Evolutionary conservation across 2,329 filamentous ascomycete species (phyloP), one percentile per base, ranked within the genome.

Genomic region (Colletotrichum caudatum): DNA sequence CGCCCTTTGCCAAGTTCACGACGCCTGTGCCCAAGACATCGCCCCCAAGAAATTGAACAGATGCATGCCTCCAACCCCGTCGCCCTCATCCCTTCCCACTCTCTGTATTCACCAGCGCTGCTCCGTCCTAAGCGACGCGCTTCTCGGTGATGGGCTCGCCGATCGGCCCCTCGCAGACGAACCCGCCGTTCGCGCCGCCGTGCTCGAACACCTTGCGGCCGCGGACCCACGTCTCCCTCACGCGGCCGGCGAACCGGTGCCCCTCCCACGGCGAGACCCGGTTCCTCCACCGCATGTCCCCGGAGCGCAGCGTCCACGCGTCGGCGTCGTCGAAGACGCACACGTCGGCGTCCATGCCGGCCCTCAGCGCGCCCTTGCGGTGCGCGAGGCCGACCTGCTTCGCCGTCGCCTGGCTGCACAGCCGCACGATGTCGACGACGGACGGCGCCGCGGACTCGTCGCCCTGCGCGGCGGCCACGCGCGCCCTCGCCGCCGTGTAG

Each of bases 251-350:
- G 77, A 98, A 91, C 41, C 84, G 87, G 81, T 92, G 92, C 26
- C 93, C 93, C 80, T 97, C 92, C 86, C 97, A 98, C 0, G 95
- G 94, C 68, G 92, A 94, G 84, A 94, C 95, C 78, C 94, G 94
- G 82, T 98, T 97, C 81, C 94, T 91, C 88, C 97, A 99, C 75
- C 96, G 88, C 94, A 99, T 97, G 61, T 94, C 94, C 73, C 88
- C 90, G 23, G 88, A 86, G 69, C 89, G 83, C 64, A 97, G 91
- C 33, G 90, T 87, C 87, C 95, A 99, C 75, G 88, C 87, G 29
- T 90, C 90, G n/a, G 87, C 83, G 74, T 97, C 94, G 79, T 98
- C 95, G 79, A 98, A 98, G 20, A 98, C 91, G 76, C 94, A 96
- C 54, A 98, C 87, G 79, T 98, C 95, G 0, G 92, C 95, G 81